phyloP scores from a whole-genome alignment of 2,329 filamentous ascomycete genomes.

The Cercospora canescens region DNA sequence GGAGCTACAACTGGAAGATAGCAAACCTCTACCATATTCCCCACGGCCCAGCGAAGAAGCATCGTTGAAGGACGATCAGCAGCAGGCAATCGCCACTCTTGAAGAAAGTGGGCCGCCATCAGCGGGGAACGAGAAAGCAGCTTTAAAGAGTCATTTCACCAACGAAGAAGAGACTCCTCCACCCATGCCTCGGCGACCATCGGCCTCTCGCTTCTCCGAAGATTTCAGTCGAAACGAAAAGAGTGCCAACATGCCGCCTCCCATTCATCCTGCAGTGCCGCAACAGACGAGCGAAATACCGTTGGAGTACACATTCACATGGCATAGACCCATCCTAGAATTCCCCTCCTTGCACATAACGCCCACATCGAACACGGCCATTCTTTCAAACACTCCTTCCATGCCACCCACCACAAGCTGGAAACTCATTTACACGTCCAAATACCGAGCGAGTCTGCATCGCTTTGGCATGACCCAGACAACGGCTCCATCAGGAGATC shows the following conservation, averaged over 20 bases:
- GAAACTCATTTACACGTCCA: slow-evolving; percentile 15
- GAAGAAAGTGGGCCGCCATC: not conserved
- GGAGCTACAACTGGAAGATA: not conserved
- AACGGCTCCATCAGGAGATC: not conserved
- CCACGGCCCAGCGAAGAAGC: not conserved
- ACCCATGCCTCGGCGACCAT: not conserved
- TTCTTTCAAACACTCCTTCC: slow-evolving; percentile 5
- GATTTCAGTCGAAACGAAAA: slow-evolving; percentile 1
- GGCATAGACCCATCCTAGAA: slow-evolving; percentile 12
- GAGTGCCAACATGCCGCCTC: not conserved
- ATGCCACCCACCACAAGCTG: slow-evolving; percentile 12
- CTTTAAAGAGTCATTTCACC: not conserved
- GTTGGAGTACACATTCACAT: slow-evolving; percentile 9
- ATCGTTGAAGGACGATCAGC: not conserved
- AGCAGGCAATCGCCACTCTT: not conserved
- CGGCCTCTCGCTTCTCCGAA: slow-evolving; percentile 8
- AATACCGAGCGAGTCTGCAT: slow-evolving; percentile 13
- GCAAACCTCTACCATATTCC: not conserved
- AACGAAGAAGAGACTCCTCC: not conserved
- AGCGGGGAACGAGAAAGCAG: not conserved
- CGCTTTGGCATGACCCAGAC: slow-evolving; percentile 6
- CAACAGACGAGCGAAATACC: not conserved
- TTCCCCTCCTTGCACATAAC: slow-evolving; percentile 8
- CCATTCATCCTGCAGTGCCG: not conserved
- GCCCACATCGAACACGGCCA: not conserved